Conservation (phyloP, 495 filamentous ascomycete genomes). For the Friedmanniomyces endolithicus region DNA sequence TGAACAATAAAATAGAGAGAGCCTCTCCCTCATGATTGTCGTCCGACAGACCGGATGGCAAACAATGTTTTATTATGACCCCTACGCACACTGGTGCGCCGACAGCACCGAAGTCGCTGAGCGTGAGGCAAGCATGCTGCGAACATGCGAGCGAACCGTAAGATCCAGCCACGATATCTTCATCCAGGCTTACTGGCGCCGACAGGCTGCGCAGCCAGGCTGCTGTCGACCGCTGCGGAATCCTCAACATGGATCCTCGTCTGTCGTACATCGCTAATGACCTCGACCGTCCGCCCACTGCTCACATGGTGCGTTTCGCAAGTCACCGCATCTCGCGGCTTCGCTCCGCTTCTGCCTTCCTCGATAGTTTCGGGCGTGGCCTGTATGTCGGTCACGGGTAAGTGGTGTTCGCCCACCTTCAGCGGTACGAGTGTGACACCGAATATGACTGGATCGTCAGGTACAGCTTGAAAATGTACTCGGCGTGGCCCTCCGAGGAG, state of each 20-base stretch:
- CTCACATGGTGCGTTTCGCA: conserved; percentile 75
- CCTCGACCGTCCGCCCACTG: conserved; percentile 60
- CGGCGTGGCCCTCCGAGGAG: conserved; percentile 69
- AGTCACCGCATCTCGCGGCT: conserved; percentile 29
- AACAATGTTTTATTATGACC: too few species aligned
- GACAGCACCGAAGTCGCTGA: too few species aligned
- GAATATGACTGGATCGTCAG: conserved; percentile 39
- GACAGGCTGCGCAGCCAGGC: not conserved
- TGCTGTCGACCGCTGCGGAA: not conserved
- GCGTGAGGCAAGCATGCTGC: too few species aligned
- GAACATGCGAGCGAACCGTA: too few species aligned
- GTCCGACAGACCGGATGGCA: too few species aligned
- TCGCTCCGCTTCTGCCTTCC: conserved; percentile 26
- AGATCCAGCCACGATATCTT: not conserved
- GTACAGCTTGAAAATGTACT: conserved; percentile 55
- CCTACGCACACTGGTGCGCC: too few species aligned
- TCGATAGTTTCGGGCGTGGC: conserved; percentile 16
- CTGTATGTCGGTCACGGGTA: conserved; percentile 69
- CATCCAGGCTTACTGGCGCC: not conserved
- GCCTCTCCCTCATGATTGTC: too few species aligned
- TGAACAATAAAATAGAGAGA: too few species aligned
- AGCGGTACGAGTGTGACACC: conserved; percentile 67
- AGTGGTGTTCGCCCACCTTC: conserved; percentile 57
- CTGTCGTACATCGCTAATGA: conserved; percentile 59
- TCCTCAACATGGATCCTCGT: conserved; percentile 44